Conservation (phyloP, 2,329 filamentous ascomycete species). For the Penicillium sp. region DNA sequence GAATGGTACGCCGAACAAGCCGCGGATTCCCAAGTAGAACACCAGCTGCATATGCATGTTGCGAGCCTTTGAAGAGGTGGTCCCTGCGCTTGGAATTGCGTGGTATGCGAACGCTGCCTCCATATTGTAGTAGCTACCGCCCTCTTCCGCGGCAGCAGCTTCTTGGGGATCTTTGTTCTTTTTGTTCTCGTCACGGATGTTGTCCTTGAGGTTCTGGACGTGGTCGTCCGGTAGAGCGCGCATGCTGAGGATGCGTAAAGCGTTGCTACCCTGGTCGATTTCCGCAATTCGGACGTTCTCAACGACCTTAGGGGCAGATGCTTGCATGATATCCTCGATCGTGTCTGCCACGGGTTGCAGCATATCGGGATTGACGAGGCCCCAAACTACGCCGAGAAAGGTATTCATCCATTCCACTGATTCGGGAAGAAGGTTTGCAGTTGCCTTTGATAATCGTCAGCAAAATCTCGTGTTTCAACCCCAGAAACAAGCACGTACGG, state of each 20-base stretch:
- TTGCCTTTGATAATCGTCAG: constrained; percentile 51
- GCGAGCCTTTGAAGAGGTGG: constrained; percentile 73
- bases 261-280: constrained; percentile 89
- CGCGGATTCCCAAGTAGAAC: constrained; percentile 87
- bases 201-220: constrained; percentile 74
- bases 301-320: constrained; percentile 82
- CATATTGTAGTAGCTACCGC: constrained; percentile 87
- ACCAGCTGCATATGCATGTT: constrained; percentile 98
- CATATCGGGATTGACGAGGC: constrained; percentile 91
- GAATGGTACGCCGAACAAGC: constrained; percentile 80
- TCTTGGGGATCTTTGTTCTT: constrained; percentile 81
- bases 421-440: constrained; percentile 83
- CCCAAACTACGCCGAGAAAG: constrained; percentile 77
- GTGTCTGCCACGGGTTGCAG: constrained; percentile 89
- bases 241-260: constrained; percentile 80
- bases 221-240: constrained; percentile 78
- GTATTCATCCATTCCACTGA: constrained; percentile 97
- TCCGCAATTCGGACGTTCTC: constrained; percentile 94
- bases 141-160: constrained; percentile 81
- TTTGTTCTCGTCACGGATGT: constrained; percentile 72
- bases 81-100: constrained; percentile 66
- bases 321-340: constrained; percentile 93
- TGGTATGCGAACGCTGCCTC: constrained; percentile 90
- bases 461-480: background rate
- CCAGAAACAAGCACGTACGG: constrained; percentile 43